Evolutionary conservation across 371 early-diverging fungal genomes (phyloP), one percentile per base, ranked within the genome.

Genomic region (Hamiltosporidium tvaerminnensis): DNA sequence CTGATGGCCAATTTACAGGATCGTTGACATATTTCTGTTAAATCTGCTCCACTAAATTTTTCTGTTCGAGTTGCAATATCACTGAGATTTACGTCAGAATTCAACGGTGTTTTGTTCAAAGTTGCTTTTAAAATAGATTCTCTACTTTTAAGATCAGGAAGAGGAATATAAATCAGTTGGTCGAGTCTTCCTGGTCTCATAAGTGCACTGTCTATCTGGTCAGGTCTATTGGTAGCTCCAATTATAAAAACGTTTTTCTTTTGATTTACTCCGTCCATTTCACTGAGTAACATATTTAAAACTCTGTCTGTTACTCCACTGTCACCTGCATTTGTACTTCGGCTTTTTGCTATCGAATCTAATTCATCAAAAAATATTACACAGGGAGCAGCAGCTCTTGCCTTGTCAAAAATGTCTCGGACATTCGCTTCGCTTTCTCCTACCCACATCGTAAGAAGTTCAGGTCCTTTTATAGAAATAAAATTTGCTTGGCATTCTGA

Each of bases 351-450:
- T 73, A 96, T 86, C 30, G 93, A 91, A 82, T 99, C 99, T 77
- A 99, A 82, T 82, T 98, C 99, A 76, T 98, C 99, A 84, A 98
- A 98, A 89, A 98, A 98, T 86, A 98, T 86, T 38, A 98, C 96
- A 81, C 97, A 96, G 12, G 99, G 99, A 1, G 96, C 89, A 44
- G 95, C 94, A 14, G 94, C 90, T 72, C 96, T 85, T 5, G 97
- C 99, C 82, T 94, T 92, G 81, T 94, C 96, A 82, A 98, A 98
- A 32, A 97, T 90, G 75, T 96, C 93, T 63, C 99, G 87, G 36
- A 96, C 94, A 73, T 96, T 96, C 65, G 93, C 91, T 79, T 98
- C 99, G 38, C 92, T 92, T 78, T 98, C 97, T 79, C 99, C 99
- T 69, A 97, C 94, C 92, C 93, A 98, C 96, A 94, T 98, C 56